These are phyloP conservation scores for Phaseolus coccineus DNA, from an alignment of 331 rosid species.

Conservation along the genomic window DNA sequence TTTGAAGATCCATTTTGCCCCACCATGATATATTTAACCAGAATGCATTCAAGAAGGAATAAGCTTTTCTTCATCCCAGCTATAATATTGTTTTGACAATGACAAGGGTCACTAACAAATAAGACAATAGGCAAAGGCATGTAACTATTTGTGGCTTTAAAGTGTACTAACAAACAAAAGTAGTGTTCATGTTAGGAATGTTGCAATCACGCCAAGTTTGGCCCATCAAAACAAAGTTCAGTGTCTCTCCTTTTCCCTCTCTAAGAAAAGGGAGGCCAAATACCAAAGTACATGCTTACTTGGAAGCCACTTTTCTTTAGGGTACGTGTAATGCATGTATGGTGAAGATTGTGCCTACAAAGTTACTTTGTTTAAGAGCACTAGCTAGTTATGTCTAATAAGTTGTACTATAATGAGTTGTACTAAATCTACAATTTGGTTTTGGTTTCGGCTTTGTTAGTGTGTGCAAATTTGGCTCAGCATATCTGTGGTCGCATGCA, in stretches of 20 bases:
- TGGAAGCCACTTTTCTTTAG: conserved; percentile 25
- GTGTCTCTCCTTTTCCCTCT: not conserved
- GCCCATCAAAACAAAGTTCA: conserved; percentile 36
- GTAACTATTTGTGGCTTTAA: conserved; percentile 40
- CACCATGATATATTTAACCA: conserved; percentile 4
- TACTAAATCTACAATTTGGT: not conserved
- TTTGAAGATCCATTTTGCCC: not conserved
- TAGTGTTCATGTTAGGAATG: conserved; percentile 46
- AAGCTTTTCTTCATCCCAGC: not conserved
- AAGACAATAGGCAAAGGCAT: conserved; percentile 30
- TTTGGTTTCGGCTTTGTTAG: not conserved
- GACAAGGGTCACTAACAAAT: conserved; percentile 15
- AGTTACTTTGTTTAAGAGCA: conserved; percentile 2
- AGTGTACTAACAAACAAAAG: conserved; percentile 43
- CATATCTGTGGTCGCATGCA: conserved; percentile 9
- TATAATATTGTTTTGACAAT: not conserved
- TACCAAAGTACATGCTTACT: conserved; percentile 5
- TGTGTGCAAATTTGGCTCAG: not conserved
- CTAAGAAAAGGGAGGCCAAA: not conserved
- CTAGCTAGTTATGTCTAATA: not conserved
- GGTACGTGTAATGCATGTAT: conserved; percentile 16
- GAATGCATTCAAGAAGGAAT: conserved; percentile 1
- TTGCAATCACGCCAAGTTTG: conserved; percentile 45
- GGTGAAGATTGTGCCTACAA: not conserved
- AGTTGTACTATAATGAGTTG: no score